A percentile compares a stretch with the other conserved stretches of the same genome.
These are phyloP conservation scores for Xylogone sp. DNA, from an alignment of 2,329 filamentous ascomycete species.

Conservation along the genomic window DNA sequence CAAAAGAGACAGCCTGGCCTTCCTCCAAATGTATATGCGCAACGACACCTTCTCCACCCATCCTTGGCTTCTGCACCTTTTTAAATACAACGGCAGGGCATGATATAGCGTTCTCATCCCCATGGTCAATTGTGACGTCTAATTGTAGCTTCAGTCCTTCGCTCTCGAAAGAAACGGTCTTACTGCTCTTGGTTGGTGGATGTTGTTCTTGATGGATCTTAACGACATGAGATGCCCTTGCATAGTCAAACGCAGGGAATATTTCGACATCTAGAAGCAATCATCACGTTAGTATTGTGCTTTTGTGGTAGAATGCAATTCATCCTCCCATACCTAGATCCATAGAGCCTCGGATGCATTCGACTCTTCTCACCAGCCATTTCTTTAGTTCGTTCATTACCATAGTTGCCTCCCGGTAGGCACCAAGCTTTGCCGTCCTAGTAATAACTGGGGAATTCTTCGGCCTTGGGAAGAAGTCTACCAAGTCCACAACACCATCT, in stretches of 20 bases:
- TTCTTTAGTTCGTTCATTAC: conserved; percentile 63
- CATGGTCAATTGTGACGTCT: conserved; percentile 62
- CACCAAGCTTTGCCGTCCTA: conserved; percentile 43
- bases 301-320: too few relatives aligned
- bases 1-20: conserved; percentile 66
- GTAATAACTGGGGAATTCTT: conserved; percentile 52
- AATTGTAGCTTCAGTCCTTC: conserved; percentile 58
- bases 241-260: conserved; percentile 72
- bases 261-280: conserved; percentile 55
- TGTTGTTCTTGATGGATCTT: conserved; percentile 46
- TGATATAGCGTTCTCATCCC: conserved; percentile 40
- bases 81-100: conserved; percentile 53
- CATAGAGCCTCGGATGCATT: conserved; percentile 66
- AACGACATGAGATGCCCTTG: conserved; percentile 56
- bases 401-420: conserved; percentile 48
- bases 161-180: conserved; percentile 61
- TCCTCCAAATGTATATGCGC: conserved; percentile 57
- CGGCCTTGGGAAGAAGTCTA: conserved; percentile 74
- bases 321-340: conserved; percentile 46
- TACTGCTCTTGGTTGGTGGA: conserved; percentile 42
- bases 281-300: not conserved
- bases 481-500: conserved; percentile 67
- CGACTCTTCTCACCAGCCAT: conserved; percentile 67
- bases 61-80: conserved; percentile 46
- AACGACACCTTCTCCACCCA: conserved; percentile 60